Base-by-base conservation (phyloP, 2,329 filamentous ascomycete species). In the Amesomyces nigricolor region DNA sequence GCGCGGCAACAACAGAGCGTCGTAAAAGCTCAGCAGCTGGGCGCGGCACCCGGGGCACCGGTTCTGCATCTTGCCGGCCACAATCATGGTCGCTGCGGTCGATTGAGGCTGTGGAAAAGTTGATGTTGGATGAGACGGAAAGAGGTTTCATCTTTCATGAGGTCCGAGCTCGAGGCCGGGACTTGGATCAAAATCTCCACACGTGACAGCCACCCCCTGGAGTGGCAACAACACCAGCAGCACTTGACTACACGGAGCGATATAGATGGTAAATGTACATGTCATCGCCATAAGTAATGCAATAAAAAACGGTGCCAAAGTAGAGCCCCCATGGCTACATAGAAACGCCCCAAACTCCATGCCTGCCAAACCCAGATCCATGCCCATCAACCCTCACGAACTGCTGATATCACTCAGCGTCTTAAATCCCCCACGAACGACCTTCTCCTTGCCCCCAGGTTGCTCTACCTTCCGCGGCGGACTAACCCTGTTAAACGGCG, bases 401-500 rank as follows among this genome's bases (percentile, higher is more conserved):
- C 53, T 60, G 5, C 58, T 46, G 56, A 83, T 62, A 61, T 83
- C 80, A 7, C 79, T 76, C 67, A 83, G 61, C 1, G 80, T 83
- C 69, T 72, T 77, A 64, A 79, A 78, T 1, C 66, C 63, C 38
- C 75, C 59, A 52, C 70, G 71, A 26, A 68, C 70, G 14, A 68
- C 66, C 8, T 64, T 66, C 45, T 60, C 67, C 56, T 64, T 52
- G 2, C 61, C 57, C 39, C 48, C 53, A 3, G 29, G 49, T 22
- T 48, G 32, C 52, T 56, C 51, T 37, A 16, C 61, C 47, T 42
- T 56, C 16, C 63, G 61, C 37, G 56, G 66, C 10, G 73, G 70
- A 11, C 71, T 77, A 51, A 78, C 73, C 14, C 78, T 64, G 58
- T 85, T 86, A 70, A 82, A 86, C 14, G 70, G 71, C 17, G 82